Conservation (phyloP, 371 early-diverging fungal species). For the Chytridiales sp. region DNA sequence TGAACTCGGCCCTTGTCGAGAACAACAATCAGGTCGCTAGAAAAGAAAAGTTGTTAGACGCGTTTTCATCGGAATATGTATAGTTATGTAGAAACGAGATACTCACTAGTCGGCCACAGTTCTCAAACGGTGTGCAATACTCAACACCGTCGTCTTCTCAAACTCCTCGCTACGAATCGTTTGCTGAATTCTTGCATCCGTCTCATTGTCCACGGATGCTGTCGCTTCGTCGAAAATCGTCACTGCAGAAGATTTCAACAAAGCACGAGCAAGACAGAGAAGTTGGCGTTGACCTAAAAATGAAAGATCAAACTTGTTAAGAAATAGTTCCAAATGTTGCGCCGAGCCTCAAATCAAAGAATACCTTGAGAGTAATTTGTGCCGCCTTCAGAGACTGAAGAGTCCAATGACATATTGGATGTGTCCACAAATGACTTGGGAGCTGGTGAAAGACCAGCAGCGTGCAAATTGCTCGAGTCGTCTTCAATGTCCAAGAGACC, state of each 20-base stretch:
- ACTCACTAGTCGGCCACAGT: slow-evolving; percentile 34
- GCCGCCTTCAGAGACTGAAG: slow-evolving; percentile 24
- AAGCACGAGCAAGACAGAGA: slow-evolving; percentile 55
- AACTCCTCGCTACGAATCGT: slow-evolving; percentile 33
- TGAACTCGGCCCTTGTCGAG: slow-evolving; percentile 38
- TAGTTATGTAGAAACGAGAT: not conserved
- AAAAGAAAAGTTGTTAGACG: not conserved
- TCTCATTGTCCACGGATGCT: slow-evolving; percentile 37
- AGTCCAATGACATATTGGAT: slow-evolving; percentile 48
- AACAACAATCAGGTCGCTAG: slow-evolving; percentile 32
- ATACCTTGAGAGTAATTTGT: slow-evolving; percentile 37
- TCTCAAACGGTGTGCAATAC: slow-evolving; percentile 36
- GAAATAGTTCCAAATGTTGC: too few species aligned
- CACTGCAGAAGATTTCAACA: slow-evolving; percentile 35
- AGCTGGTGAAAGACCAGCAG: too few species aligned
- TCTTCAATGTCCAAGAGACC: too few species aligned
- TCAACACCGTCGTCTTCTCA: slow-evolving; percentile 23
- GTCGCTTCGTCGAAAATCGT: slow-evolving; percentile 70
- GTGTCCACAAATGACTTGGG: too few species aligned
- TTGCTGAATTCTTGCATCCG: slow-evolving; percentile 34
- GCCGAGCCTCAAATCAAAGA: too few species aligned
- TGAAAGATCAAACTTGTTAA: too few species aligned
- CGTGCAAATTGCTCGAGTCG: too few species aligned
- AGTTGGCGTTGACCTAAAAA: slow-evolving; percentile 48
- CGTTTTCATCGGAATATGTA: too few species aligned